phyloP scores from a whole-genome alignment of 225 moss, liverwort and hornwort species.

The Marchantia polymorpha region DNA sequence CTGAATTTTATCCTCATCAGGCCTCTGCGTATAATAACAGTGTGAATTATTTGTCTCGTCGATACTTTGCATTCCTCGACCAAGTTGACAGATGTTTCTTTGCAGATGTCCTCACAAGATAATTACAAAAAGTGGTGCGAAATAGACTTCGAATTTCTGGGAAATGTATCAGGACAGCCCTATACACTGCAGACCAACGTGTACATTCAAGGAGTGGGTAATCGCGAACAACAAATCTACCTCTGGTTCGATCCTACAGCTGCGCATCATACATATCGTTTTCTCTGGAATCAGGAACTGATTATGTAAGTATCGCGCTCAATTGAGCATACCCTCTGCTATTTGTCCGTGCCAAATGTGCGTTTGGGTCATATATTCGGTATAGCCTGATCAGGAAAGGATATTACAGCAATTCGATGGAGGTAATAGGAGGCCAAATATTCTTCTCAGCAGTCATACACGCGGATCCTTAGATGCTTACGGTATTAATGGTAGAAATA shows the following conservation, averaged over 20 bases:
- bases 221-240: conserved; percentile 39
- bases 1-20: too few species aligned
- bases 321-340: too few species aligned
- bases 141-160: conserved; percentile 4
- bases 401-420: too few species aligned
- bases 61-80: too few species aligned
- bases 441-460: too few species aligned
- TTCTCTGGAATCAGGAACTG: conserved; percentile 55
- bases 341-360: too few species aligned
- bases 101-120: background rate
- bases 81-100: background rate
- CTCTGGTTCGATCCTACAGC: conserved; percentile 50
- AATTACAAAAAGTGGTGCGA: background rate
- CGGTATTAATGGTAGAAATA: too few species aligned
- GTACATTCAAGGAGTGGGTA: background rate
- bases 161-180: background rate
- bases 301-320: conserved; percentile 34
- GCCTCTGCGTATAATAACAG: background rate
- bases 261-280: conserved; percentile 50
- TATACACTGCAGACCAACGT: conserved; percentile 11
- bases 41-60: too few species aligned
- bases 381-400: too few species aligned
- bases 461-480: too few species aligned
- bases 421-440: too few species aligned
- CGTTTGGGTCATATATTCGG: too few species aligned